These are phyloP conservation scores for Cucurbita pepo DNA, from an alignment of 306 rosid genomes.

Conservation along the genomic window DNA sequence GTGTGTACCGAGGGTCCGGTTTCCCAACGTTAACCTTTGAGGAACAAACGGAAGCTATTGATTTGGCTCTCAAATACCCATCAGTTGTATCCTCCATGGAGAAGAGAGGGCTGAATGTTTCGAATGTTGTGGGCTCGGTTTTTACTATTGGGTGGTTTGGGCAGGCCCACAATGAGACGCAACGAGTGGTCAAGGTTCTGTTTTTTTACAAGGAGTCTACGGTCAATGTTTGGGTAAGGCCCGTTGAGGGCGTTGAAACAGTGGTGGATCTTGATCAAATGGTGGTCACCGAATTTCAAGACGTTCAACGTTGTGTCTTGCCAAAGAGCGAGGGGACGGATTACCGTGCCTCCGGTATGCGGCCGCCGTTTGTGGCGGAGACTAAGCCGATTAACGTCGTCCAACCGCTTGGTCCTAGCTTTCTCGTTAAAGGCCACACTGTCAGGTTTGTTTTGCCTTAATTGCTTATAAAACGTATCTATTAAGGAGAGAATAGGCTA, in stretches of 20 bases:
- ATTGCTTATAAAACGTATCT: no score
- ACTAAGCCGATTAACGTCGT: neutral
- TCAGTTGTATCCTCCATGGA: slow-evolving; percentile 7
- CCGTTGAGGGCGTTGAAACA: slow-evolving; percentile 21
- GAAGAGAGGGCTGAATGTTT: slow-evolving; percentile 18
- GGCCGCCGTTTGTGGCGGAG: slow-evolving; percentile 12
- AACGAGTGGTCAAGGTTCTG: slow-evolving; percentile 6
- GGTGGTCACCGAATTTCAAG: slow-evolving; percentile 12
- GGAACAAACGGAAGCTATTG: slow-evolving; percentile 7
- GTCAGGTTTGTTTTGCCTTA: no score
- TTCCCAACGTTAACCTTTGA: slow-evolving; percentile 18
- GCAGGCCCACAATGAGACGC: neutral
- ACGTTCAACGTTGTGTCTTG: slow-evolving; percentile 6
- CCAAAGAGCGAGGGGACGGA: slow-evolving; percentile 25
- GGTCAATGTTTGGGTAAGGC: slow-evolving; percentile 19
- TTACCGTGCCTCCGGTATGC: slow-evolving; percentile 6
- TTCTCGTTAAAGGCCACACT: neutral
- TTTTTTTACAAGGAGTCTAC: slow-evolving; percentile 11
- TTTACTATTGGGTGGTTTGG: slow-evolving; percentile 26
- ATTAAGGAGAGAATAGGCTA: no score
- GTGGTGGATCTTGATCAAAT: slow-evolving; percentile 22
- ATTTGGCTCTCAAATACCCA: slow-evolving; percentile 4
- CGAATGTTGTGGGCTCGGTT: slow-evolving; percentile 10
- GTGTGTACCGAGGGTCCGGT: slow-evolving; percentile 22
- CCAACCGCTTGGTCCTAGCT: slow-evolving; percentile 4